Conservation (phyloP, 1,284 basidiomycete genomes). For the Cryptococcus sp. region DNA sequence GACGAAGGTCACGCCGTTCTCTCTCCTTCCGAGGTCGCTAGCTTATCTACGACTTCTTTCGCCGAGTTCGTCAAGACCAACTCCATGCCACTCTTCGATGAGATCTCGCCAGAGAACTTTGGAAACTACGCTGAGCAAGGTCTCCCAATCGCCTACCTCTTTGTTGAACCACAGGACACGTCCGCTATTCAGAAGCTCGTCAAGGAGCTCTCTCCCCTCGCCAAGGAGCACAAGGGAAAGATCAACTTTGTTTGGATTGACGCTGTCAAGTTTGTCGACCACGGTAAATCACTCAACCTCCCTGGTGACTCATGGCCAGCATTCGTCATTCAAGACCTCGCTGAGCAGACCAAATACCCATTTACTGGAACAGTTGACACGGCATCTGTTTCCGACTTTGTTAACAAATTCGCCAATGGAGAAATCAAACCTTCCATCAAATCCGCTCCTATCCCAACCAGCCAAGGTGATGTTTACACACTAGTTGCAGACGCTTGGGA, state of each 20-base stretch:
- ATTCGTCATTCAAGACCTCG: conserved; percentile 87
- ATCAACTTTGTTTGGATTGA: conserved; percentile 99
- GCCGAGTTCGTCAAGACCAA: conserved; percentile 76
- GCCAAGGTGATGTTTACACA: conserved; percentile 76
- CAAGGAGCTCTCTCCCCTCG: conserved; percentile 67
- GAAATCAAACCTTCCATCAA: conserved; percentile 80
- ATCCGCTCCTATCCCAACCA: conserved; percentile 78
- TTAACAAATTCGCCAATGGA: conserved; percentile 65
- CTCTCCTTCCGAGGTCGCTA: conserved; percentile 55
- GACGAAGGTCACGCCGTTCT: conserved; percentile 78
- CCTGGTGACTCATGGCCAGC: conserved; percentile 75
- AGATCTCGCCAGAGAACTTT: conserved; percentile 95
- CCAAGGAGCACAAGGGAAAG: conserved; percentile 74
- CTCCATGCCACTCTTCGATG: conserved; percentile 82
- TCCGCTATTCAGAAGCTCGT: conserved; percentile 61
- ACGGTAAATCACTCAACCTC: conserved; percentile 92
- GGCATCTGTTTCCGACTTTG: conserved; percentile 59
- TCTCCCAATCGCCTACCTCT: conserved; percentile 91
- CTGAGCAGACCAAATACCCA: conserved; percentile 84
- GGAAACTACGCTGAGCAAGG: conserved; percentile 72
- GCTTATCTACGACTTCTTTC: conserved; percentile 60
- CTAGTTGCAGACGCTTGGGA: conserved; percentile 91
- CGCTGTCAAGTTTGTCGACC: conserved; percentile 87
- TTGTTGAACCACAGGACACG: conserved; percentile 70
- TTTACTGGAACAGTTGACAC: conserved; percentile 54